Evolutionary conservation across 768 basidiomycete species (phyloP).

Genomic region (Obba rivulosa): DNA sequence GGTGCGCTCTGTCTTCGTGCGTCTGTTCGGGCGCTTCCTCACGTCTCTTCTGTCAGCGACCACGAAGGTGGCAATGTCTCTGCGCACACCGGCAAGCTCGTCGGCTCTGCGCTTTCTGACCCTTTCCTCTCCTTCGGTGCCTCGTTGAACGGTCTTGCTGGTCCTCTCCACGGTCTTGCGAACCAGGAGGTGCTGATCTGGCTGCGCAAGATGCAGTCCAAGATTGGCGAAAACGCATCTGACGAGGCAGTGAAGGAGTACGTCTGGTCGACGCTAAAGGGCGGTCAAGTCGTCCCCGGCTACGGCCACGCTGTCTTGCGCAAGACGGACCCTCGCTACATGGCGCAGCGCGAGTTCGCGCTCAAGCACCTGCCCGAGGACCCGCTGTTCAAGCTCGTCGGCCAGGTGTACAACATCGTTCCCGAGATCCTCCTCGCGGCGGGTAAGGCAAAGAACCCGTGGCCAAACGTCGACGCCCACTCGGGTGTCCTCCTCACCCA

Average conservation of each 20-base stretch:
- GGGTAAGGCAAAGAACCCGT: conserved; percentile 90
- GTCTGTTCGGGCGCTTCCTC: not conserved
- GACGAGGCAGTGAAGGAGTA: conserved; percentile 91
- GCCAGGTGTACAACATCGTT: conserved; percentile 81
- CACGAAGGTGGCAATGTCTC: conserved; percentile 99
- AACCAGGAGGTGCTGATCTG: conserved; percentile 97
- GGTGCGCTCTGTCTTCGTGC: conserved; percentile 29
- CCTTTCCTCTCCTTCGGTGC: conserved; percentile 95
- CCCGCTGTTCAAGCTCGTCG: conserved; percentile 92
- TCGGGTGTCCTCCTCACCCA: conserved; percentile 85
- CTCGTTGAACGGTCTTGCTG: conserved; percentile 92
- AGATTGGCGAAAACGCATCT: conserved; percentile 79
- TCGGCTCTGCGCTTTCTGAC: conserved; percentile 93
- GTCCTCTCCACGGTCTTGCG: conserved; percentile 93
- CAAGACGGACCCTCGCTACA: conserved; percentile 91
- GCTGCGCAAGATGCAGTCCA: conserved; percentile 88
- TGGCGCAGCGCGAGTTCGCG: conserved; percentile 86
- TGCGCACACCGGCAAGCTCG: conserved; percentile 88
- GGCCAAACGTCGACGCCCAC: conserved; percentile 98
- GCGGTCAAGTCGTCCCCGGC: conserved; percentile 91
- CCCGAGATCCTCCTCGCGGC: conserved; percentile 89
- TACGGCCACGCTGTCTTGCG: conserved; percentile 84
- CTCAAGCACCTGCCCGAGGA: conserved; percentile 80
- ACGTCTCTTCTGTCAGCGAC: conserved; percentile 44
- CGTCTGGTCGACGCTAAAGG: conserved; percentile 91